Evolutionary conservation across 1,284 basidiomycete species (phyloP).

Genomic region (Clitocybe nebularis): DNA sequence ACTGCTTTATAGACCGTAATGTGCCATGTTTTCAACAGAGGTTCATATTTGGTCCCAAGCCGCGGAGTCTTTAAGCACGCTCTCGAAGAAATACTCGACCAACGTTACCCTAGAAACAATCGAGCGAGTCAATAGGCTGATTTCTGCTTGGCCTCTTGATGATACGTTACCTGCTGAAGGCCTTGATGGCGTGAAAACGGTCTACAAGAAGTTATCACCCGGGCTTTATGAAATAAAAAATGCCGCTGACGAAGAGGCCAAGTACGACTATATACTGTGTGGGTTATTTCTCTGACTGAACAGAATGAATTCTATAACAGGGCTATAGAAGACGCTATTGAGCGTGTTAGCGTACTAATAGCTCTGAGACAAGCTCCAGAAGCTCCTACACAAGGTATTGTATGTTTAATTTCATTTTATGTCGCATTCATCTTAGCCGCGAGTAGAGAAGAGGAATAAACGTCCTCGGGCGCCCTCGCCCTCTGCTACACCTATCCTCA

Average conservation of each 20-base stretch:
- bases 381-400: conserved; percentile 48
- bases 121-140: conserved; percentile 65
- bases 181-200: conserved; percentile 56
- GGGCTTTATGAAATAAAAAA: conserved; percentile 60
- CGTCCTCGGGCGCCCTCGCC: conserved; percentile 70
- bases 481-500: conserved; percentile 39
- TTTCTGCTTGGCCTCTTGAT: conserved; percentile 66
- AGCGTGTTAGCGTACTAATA: conserved; percentile 63
- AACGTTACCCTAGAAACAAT: conserved; percentile 53
- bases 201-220: conserved; percentile 56
- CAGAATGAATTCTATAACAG: conserved; percentile 32
- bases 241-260: conserved; percentile 57
- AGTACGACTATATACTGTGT: conserved; percentile 39
- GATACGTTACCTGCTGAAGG: conserved; percentile 65
- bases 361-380: conserved; percentile 71
- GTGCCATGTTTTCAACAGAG: conserved; percentile 39
- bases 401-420: not conserved
- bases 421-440: conserved; percentile 6
- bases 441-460: conserved; percentile 68
- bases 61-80: conserved; percentile 46
- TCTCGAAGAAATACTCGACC: conserved; percentile 52
- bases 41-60: conserved; percentile 69
- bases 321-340: conserved; percentile 66
- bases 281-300: conserved; percentile 7
- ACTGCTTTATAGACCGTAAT: conserved; percentile 12